Base-by-base conservation (phyloP, 2,329 filamentous ascomycete species). In the Colletotrichum shisoi region DNA sequence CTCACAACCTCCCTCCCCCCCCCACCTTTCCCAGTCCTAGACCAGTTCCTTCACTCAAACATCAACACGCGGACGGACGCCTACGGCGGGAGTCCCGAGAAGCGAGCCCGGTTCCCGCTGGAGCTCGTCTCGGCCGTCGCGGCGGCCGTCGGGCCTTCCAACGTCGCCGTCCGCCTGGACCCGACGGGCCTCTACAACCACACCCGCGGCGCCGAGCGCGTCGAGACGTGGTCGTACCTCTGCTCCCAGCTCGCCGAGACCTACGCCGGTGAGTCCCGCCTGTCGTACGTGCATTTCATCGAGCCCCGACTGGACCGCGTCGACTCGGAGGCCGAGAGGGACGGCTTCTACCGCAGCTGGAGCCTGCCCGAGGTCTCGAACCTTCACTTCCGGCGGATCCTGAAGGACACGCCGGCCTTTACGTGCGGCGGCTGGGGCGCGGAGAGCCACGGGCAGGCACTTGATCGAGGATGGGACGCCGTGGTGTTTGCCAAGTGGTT, bases 261-360 rank as follows among this genome's bases (percentile, higher is more conserved):
- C 11, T 70, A 79, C 9, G 71, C 74, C 4, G 71, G 73, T n/a
- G 58, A 72, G 13, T 70, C 75, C 17, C 64, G 71, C 59, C 70
- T 83, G 39, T 80, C 79, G 0, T 84, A 84, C 63, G 78, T 83
- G n/a, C 80, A 79, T 71, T 80, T 83, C 46, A 79, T 84, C 61
- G 82, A 83, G 72, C 82, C 82, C 72, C 74, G 80, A 13, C 82
- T 76, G 71, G 81, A 84, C 62, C 81, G 82, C 72, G 77, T 83
- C 57, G 24, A 37, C 5, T 44, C 48, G 4, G 70, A 78, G 59
- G 75, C 74, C 17, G 79, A 80, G 65, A 70, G 76, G 64, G 73
- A 79, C 39, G 76, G 77, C 21, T 76, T 81, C 19, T 71, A 75
- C n/a, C 72, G 73, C 15, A 78, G 78, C 54, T 78, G 70, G 65